phyloP scores from a whole-genome alignment of 2,329 filamentous ascomycete species.

The Claviceps monticola region DNA sequence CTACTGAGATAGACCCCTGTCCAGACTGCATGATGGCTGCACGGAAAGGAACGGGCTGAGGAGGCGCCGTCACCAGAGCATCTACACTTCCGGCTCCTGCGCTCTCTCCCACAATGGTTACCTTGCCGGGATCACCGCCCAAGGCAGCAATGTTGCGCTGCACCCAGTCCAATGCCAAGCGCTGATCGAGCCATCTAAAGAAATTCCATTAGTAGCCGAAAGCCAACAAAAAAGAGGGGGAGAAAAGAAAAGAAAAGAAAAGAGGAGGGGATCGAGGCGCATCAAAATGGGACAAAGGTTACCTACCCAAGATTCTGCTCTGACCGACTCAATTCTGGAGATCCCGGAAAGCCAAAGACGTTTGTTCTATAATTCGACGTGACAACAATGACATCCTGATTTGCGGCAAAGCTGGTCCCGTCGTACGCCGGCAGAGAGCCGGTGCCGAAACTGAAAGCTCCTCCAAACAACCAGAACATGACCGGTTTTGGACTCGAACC shows the following conservation, averaged over 20 bases:
- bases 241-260: not conserved
- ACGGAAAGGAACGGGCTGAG: not conserved
- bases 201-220: not conserved
- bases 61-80: not conserved
- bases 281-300: not conserved
- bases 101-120: constrained; percentile 47
- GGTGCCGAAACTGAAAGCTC: constrained; percentile 1
- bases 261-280: too few species aligned
- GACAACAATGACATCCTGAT: constrained; percentile 2
- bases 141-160: constrained; percentile 46
- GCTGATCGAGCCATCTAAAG: constrained; percentile 28
- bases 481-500: not conserved
- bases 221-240: not conserved
- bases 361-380: constrained; percentile 2
- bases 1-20: not conserved
- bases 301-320: constrained; percentile 2
- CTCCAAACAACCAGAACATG: constrained; percentile 3
- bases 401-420: constrained; percentile 1
- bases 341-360: constrained; percentile 3
- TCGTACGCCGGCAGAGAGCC: not conserved
- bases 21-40: constrained; percentile 4
- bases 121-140: constrained; percentile 46
- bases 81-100: constrained; percentile 39
- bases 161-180: constrained; percentile 43
- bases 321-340: not conserved